phyloP scores from a whole-genome alignment of 2,329 filamentous ascomycete species.

The Colletotrichum scovillei region DNA sequence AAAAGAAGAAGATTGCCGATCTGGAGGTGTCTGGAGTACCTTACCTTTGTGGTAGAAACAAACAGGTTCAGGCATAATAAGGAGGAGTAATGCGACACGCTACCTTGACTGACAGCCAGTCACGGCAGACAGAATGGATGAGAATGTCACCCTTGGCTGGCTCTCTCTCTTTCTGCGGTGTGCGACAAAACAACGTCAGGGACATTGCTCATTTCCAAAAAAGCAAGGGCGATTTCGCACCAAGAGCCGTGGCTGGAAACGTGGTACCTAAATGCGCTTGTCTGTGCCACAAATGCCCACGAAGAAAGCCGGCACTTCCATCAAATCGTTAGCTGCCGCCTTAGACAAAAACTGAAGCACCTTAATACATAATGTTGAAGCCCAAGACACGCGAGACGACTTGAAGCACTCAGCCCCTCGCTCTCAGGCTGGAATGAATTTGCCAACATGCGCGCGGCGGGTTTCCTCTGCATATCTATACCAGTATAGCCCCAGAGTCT shows the following conservation, averaged over 20 bases:
- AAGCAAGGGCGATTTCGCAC: slow-evolving; percentile 2
- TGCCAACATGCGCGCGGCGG: neutral
- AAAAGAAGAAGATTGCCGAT: neutral
- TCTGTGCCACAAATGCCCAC: slow-evolving; percentile 13
- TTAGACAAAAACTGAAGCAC: neutral
- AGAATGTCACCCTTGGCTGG: neutral
- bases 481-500: neutral
- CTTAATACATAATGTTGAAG: neutral
- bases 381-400: neutral
- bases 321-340: slow-evolving; percentile 31
- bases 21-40: neutral
- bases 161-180: neutral
- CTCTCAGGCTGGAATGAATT: neutral
- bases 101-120: neutral
- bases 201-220: slow-evolving; percentile 21
- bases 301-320: slow-evolving; percentile 11
- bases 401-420: neutral
- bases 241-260: slow-evolving; percentile 10
- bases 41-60: neutral
- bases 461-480: neutral
- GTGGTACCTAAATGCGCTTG: slow-evolving; percentile 11
- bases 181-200: slow-evolving; percentile 11
- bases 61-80: neutral
- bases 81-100: neutral
- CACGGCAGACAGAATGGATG: neutral